phyloP scores from a whole-genome alignment of 495 filamentous ascomycete genomes.

The Cryomyces minteri region DNA sequence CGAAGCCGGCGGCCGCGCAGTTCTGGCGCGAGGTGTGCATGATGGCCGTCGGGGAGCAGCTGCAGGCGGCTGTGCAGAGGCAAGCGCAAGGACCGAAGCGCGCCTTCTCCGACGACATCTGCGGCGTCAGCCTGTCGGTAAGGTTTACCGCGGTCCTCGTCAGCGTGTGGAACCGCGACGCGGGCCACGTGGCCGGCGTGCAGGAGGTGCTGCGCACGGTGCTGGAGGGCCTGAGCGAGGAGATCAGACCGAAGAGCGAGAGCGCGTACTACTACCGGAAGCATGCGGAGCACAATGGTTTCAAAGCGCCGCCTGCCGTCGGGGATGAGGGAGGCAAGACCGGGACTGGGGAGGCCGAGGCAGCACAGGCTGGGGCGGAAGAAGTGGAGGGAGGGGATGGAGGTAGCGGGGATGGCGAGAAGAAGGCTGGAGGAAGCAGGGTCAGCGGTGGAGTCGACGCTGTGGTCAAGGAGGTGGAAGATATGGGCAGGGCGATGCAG shows the following conservation, averaged over 20 bases:
- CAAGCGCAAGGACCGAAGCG: not conserved
- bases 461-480: too few relatives aligned
- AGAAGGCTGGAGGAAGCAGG: too few relatives aligned
- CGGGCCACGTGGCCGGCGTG: conserved; percentile 47
- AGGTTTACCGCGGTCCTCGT: conserved; percentile 64
- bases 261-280: conserved; percentile 52
- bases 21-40: conserved; percentile 69
- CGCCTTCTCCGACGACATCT: conserved; percentile 57
- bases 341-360: too few relatives aligned
- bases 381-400: too few relatives aligned
- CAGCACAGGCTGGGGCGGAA: too few relatives aligned
- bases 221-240: conserved; percentile 44
- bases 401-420: too few relatives aligned
- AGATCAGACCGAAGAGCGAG: conserved; percentile 41
- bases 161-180: conserved; percentile 77
- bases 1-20: conserved; percentile 48
- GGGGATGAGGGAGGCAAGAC: too few relatives aligned
- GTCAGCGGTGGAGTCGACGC: too few relatives aligned
- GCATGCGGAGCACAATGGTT: conserved; percentile 39
- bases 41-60: conserved; percentile 67
- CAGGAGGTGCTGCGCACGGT: conserved; percentile 49
- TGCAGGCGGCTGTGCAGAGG: conserved; percentile 43
- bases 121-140: conserved; percentile 51
- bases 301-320: conserved; percentile 2
- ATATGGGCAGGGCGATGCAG: too few relatives aligned